These are phyloP conservation scores for Eremothecium cymbalariae DNA, from an alignment of 1,139 yeast genomes.

Conservation along the genomic window DNA sequence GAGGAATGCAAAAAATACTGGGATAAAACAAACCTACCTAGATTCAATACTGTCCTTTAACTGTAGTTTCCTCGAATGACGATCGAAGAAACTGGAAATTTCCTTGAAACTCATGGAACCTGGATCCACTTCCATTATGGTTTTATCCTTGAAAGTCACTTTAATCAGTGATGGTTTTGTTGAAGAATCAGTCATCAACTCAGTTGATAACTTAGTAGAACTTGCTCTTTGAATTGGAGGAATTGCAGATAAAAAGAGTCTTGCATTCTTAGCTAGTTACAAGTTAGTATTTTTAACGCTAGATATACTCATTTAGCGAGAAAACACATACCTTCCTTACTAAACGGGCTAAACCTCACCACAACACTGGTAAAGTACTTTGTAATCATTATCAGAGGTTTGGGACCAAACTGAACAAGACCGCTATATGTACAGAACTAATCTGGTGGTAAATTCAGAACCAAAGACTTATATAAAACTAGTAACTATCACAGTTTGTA, in stretches of 20 bases:
- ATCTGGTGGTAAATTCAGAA: too few species aligned
- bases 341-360: constrained; percentile 73
- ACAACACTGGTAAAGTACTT: constrained; percentile 73
- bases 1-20: neutral
- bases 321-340: constrained; percentile 45
- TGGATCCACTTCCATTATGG: constrained; percentile 63
- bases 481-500: too few species aligned
- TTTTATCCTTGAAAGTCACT: constrained; percentile 79
- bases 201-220: constrained; percentile 44
- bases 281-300: constrained; percentile 1
- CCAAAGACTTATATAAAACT: too few species aligned
- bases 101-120: constrained; percentile 44
- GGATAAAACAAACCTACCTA: constrained; percentile 12
- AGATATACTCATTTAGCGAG: constrained; percentile 1
- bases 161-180: constrained; percentile 50
- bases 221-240: constrained; percentile 58
- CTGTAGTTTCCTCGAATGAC: constrained; percentile 62
- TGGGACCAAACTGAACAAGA: too few species aligned
- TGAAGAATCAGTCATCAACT: constrained; percentile 42
- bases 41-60: constrained; percentile 55
- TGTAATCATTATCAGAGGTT: too few species aligned
- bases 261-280: constrained; percentile 57
- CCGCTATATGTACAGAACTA: too few species aligned
- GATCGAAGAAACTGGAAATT: constrained; percentile 48
- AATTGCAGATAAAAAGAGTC: constrained; percentile 69